Evolutionary conservation across 2,329 filamentous ascomycete species (phyloP).

Genomic region (Ophiostoma sp.): DNA sequence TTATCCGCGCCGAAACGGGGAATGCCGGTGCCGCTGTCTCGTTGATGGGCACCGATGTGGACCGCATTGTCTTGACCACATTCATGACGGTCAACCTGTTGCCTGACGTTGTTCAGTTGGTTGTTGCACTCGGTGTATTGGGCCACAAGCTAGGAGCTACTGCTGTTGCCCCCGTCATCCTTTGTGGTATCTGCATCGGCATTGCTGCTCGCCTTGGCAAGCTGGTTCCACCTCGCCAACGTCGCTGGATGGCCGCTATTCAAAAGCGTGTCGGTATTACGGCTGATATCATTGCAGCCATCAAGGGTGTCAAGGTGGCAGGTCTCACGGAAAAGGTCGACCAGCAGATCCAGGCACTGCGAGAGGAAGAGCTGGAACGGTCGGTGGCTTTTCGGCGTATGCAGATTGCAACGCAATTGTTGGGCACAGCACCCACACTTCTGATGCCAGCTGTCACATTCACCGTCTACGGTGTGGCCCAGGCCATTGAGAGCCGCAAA

Average conservation of each 20-base stretch:
- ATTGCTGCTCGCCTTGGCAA: constrained; percentile 19
- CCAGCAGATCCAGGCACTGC: constrained; percentile 19
- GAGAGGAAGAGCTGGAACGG: constrained; percentile 19
- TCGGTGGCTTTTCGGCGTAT: constrained; percentile 15
- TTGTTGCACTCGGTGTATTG: constrained; percentile 21
- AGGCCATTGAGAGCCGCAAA: constrained; percentile 4
- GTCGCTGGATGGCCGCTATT: constrained; percentile 50
- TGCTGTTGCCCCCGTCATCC: constrained; percentile 17
- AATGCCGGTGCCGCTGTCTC: constrained; percentile 25
- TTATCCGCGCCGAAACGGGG: constrained; percentile 24
- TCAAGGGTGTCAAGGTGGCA: constrained; percentile 54
- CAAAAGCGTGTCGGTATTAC: constrained; percentile 51
- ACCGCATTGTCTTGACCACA: constrained; percentile 26
- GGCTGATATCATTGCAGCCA: constrained; percentile 48
- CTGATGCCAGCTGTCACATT: constrained; percentile 27
- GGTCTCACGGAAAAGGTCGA: constrained; percentile 45
- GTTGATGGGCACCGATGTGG: constrained; percentile 27
- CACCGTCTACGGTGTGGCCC: constrained; percentile 25
- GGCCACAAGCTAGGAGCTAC: constrained; percentile 24
- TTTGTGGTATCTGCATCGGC: constrained; percentile 13
- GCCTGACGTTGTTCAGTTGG: constrained; percentile 22
- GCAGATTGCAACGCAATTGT: constrained; percentile 14
- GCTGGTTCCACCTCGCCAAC: constrained; percentile 19
- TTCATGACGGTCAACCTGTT: constrained; percentile 23
- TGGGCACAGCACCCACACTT: constrained; percentile 19